Conservation (phyloP, 1,284 basidiomycete genomes). For the Moesziomyces sp. region DNA sequence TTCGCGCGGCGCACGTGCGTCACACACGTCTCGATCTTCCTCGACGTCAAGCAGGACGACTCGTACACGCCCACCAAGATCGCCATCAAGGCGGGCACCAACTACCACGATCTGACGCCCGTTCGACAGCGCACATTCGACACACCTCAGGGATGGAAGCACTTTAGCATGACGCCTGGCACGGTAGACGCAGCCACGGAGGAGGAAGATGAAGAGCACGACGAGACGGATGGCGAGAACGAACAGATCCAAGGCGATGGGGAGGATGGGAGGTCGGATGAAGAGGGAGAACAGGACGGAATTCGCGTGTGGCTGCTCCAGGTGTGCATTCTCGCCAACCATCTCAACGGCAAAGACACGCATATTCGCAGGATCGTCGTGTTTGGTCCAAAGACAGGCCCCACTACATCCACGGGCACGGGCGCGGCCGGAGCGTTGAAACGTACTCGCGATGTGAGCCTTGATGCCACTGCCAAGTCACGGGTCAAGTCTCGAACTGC, state of each 20-base stretch:
- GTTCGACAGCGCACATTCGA: conserved; percentile 65
- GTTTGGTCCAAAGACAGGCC: conserved; percentile 74
- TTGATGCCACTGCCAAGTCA: not conserved
- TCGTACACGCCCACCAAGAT: conserved; percentile 95
- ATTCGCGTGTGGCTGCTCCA: conserved; percentile 81
- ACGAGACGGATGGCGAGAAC: conserved; percentile 25
- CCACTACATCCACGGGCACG: not conserved
- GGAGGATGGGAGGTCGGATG: conserved; percentile 75
- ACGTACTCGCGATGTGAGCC: not conserved
- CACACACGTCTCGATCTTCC: conserved; percentile 86
- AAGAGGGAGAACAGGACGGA: conserved; percentile 69
- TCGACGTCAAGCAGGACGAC: conserved; percentile 88
- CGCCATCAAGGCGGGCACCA: conserved; percentile 89
- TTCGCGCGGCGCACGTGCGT: conserved; percentile 90
- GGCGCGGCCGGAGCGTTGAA: conserved; percentile 2
- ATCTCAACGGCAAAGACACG: conserved; percentile 98
- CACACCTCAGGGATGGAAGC: conserved; percentile 89
- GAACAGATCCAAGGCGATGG: not conserved
- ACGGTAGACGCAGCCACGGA: conserved; percentile 65
- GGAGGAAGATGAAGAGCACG: conserved; percentile 77
- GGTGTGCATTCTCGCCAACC: conserved; percentile 89
- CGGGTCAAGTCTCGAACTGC: conserved; percentile 3
- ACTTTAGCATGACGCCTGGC: conserved; percentile 78
- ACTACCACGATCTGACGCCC: conserved; percentile 90
- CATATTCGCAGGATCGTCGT: conserved; percentile 90